Conservation (phyloP, 768 basidiomycete species). For the Pilatotrama ljubarskyi region DNA sequence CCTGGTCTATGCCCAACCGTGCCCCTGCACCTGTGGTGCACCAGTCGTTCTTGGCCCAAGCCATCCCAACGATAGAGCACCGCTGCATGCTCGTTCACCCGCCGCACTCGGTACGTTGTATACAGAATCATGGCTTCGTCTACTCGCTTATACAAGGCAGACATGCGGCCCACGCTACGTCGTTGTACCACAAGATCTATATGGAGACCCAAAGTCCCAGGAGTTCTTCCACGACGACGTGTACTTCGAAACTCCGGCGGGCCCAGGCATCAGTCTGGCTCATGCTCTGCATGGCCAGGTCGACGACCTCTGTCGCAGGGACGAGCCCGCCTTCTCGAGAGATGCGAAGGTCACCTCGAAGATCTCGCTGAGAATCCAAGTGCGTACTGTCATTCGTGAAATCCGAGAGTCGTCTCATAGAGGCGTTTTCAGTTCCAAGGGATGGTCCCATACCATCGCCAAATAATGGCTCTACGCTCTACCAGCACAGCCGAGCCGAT, state of each 20-base stretch:
- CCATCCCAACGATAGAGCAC: too few relatives aligned
- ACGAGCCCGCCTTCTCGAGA: background rate
- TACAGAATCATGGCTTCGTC: too few relatives aligned
- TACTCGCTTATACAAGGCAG: too few relatives aligned
- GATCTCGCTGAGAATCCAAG: conserved; percentile 6
- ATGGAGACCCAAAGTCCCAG: too few relatives aligned
- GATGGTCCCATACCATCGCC: background rate
- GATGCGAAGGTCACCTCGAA: background rate
- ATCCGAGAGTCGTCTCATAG: background rate
- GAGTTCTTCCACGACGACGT: background rate
- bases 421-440: background rate
- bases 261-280: background rate
- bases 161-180: too few relatives aligned
- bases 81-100: too few relatives aligned
- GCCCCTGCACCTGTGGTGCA: too few relatives aligned
- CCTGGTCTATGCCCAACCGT: too few relatives aligned
- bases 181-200: background rate
- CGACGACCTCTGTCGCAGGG: background rate
- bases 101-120: too few relatives aligned
- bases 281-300: background rate
- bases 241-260: background rate
- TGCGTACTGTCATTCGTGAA: background rate
- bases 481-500: background rate
- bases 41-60: too few relatives aligned
- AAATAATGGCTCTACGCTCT: conserved; percentile 4